Evolutionary conservation across 2,329 filamentous ascomycete genomes (phyloP), one percentile per base, ranked within the genome.

Genomic region (Claviceps cyperi): DNA sequence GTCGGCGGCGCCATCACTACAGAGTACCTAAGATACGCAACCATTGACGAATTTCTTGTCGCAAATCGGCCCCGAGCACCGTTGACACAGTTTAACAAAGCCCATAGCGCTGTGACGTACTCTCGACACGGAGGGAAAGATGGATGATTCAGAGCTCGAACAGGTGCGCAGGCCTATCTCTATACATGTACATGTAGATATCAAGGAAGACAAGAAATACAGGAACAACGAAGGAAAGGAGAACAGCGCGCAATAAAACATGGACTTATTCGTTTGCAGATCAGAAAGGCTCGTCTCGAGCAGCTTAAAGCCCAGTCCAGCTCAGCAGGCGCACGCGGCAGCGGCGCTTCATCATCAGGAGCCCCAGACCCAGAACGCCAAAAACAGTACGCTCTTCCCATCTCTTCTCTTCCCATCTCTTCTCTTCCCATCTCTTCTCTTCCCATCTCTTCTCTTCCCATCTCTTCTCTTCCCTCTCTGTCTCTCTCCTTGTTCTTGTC

Each of bases 221-320:
- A 40, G 13, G 39, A 40, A 21, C 19, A 43, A 43, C 6, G 17
- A 9, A 15, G 8, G 9, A 9, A 43, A n/a, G 9, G 11, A 8
- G 21, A 22, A 15, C 11, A 17, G 11, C 28, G 5, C 4, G 17
- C 32, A 43, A 24, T 13, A n/a, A 43, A 43, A 24, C 21, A 43
- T 8, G 11, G 15, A 40, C 39, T 40, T 8, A 40, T 40, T 40
- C 39, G 9, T 40, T 19, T 5, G 14, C 62, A 95, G 84, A 96
- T 97, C 64, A 77, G 91, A 64, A 85, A 87, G 67, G 91, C 91
- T 61, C 88, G 92, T 55, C 82, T 96, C 50, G 86, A 91, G 68
- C 90, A 98, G 72, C 83, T 97, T 57, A 92, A 94, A 68, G 77
- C 89, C 59, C 74, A 85, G 67, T 70, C 76, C 55, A 73, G 72